Percentiles rank a stretch among this genome's conserved stretches.
These are phyloP conservation scores for Rhizopogon parksii DNA, from an alignment of 1,284 basidiomycete genomes.

Conservation along the genomic window DNA sequence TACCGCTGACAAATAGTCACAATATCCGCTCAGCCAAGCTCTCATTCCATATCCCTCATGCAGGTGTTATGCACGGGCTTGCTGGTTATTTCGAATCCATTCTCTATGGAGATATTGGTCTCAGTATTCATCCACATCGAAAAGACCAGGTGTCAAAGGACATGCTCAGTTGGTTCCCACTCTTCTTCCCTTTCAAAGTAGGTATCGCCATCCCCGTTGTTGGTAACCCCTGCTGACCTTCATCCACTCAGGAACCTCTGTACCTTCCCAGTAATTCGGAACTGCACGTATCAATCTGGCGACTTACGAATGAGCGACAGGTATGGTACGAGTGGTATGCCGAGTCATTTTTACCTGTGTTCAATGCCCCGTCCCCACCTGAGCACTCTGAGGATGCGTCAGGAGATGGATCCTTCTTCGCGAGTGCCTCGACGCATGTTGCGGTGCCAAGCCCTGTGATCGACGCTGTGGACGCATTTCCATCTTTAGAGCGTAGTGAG, in stretches of 20 bases:
- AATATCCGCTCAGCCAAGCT: conserved; percentile 77
- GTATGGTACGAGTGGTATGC: conserved; percentile 99
- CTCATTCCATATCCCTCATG: conserved; percentile 91
- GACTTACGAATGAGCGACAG: conserved; percentile 77
- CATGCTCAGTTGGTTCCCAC: conserved; percentile 99
- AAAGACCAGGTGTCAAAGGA: conserved; percentile 81
- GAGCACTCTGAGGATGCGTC: conserved; percentile 11
- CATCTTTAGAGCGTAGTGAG: conserved; percentile 18
- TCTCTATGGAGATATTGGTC: conserved; percentile 80
- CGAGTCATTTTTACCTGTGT: conserved; percentile 79
- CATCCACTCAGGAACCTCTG: conserved; percentile 65
- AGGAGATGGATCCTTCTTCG: conserved; percentile 23
- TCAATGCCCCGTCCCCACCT: conserved; percentile 18
- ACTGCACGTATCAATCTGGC: conserved; percentile 91
- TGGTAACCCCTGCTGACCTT: conserved; percentile 1
- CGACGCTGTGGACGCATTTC: conserved; percentile 48
- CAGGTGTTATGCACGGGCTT: conserved; percentile 92
- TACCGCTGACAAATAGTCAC: conserved; percentile 83
- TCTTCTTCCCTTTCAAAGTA: conserved; percentile 91
- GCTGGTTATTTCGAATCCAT: conserved; percentile 98
- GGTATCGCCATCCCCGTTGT: conserved; percentile 15
- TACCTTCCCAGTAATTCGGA: conserved; percentile 92
- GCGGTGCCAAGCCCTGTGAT: conserved; percentile 52
- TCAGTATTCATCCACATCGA: conserved; percentile 92
- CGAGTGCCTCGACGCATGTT: conserved; percentile 36